phyloP scores from a whole-genome alignment of 495 filamentous ascomycete genomes.

The Penicillium soppii region DNA sequence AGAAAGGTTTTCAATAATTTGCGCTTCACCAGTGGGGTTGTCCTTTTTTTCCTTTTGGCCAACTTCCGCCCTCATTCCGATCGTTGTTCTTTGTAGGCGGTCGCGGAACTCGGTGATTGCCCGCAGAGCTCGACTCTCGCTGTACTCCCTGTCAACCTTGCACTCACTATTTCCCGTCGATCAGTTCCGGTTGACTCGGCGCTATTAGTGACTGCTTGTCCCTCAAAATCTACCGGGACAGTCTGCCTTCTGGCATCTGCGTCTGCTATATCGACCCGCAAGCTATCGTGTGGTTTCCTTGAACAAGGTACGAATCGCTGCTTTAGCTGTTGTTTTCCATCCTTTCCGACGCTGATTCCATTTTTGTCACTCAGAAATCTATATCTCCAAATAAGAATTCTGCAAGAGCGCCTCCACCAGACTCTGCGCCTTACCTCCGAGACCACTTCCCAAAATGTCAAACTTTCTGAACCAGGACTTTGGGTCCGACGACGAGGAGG shows the following conservation, averaged over 20 bases:
- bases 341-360: neutral
- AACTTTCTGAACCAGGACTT: conserved; percentile 55
- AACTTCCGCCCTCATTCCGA: neutral
- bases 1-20: neutral
- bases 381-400: neutral
- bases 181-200: neutral
- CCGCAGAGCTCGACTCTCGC: conserved; percentile 22
- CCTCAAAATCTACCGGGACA: neutral
- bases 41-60: neutral
- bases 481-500: conserved; percentile 77
- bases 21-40: neutral
- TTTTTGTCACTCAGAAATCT: neutral
- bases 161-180: neutral
- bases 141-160: conserved; percentile 3
- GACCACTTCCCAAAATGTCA: conserved; percentile 39
- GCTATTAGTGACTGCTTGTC: neutral
- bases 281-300: conserved; percentile 7
- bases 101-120: conserved; percentile 21
- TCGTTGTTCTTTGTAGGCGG: conserved; percentile 8
- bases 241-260: neutral
- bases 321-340: neutral
- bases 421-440: neutral
- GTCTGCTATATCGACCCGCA: conserved; percentile 4
- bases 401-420: neutral
- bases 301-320: conserved; percentile 8